Evolutionary conservation across 768 basidiomycete species (phyloP).

Genomic region (Phylloporus arenicola): DNA sequence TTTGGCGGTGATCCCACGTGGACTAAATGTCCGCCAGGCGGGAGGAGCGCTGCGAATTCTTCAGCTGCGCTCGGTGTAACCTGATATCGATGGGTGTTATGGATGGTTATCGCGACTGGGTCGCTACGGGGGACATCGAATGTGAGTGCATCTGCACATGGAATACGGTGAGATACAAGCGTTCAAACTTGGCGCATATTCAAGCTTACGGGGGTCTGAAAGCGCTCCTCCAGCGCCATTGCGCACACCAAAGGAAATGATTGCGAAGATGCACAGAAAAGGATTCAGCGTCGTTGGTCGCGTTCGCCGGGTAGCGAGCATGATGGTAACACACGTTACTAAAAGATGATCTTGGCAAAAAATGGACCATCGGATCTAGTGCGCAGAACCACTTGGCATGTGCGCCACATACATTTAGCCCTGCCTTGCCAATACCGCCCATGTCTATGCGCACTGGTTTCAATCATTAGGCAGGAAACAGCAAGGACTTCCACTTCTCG

Average conservation of each 20-base stretch:
- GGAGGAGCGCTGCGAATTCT: constrained; percentile 29
- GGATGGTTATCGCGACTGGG: constrained; percentile 20
- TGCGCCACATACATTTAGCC: too few relatives aligned
- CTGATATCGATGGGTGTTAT: constrained; percentile 22
- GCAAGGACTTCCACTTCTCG: background rate
- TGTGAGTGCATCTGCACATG: background rate
- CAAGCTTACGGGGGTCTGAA: background rate
- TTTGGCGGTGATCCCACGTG: constrained; percentile 15
- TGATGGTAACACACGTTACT: too few relatives aligned
- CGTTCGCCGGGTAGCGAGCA: background rate
- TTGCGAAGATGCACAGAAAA: background rate
- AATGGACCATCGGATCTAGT: background rate
- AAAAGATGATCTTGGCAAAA: too few relatives aligned
- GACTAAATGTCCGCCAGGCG: constrained; percentile 29
- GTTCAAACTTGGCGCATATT: too few relatives aligned
- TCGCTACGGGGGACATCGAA: constrained; percentile 7
- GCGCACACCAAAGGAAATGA: background rate
- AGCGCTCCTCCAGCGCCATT: background rate
- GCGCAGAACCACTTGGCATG: too few relatives aligned
- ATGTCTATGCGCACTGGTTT: too few relatives aligned
- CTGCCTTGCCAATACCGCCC: too few relatives aligned
- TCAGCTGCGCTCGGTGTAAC: constrained; percentile 9
- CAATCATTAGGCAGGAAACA: background rate
- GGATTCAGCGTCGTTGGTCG: background rate
- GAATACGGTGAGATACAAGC: background rate